phyloP scores from a whole-genome alignment of 2,329 filamentous ascomycete genomes.

The Pseudocercospora macadamiae region DNA sequence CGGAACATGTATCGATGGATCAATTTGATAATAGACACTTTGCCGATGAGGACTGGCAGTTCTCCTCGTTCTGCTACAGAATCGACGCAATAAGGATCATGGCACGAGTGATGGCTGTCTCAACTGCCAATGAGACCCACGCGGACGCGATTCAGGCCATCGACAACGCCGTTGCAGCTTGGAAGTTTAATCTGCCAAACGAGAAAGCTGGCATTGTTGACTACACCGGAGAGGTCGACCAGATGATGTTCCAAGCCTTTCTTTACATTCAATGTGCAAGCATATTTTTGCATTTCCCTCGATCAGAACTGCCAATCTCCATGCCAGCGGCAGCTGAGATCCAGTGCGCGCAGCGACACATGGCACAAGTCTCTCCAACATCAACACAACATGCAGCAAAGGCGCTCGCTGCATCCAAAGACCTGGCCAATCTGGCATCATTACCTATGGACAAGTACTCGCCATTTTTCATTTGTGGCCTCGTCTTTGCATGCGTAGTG shows the following conservation, averaged over 20 bases:
- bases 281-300: constrained; percentile 78
- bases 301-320: constrained; percentile 70
- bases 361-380: constrained; percentile 54
- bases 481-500: constrained; percentile 78
- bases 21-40: constrained; percentile 82
- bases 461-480: constrained; percentile 80
- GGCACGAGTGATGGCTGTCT: constrained; percentile 67
- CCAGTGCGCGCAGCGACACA: constrained; percentile 49
- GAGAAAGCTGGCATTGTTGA: constrained; percentile 71
- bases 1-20: constrained; percentile 64
- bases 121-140: constrained; percentile 37
- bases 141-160: constrained; percentile 56
- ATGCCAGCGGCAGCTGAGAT: constrained; percentile 56
- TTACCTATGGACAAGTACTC: constrained; percentile 76
- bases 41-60: constrained; percentile 67
- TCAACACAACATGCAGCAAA: constrained; percentile 68
- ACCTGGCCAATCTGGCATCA: constrained; percentile 74
- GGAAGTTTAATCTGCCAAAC: constrained; percentile 76
- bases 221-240: constrained; percentile 73
- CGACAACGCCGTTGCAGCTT: constrained; percentile 69
- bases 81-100: constrained; percentile 80
- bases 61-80: constrained; percentile 84
- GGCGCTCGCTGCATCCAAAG: constrained; percentile 76
- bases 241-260: constrained; percentile 88
- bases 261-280: constrained; percentile 70